Base-by-base conservation (phyloP, 2,329 filamentous ascomycete genomes). In the Cladosporium phlei region DNA sequence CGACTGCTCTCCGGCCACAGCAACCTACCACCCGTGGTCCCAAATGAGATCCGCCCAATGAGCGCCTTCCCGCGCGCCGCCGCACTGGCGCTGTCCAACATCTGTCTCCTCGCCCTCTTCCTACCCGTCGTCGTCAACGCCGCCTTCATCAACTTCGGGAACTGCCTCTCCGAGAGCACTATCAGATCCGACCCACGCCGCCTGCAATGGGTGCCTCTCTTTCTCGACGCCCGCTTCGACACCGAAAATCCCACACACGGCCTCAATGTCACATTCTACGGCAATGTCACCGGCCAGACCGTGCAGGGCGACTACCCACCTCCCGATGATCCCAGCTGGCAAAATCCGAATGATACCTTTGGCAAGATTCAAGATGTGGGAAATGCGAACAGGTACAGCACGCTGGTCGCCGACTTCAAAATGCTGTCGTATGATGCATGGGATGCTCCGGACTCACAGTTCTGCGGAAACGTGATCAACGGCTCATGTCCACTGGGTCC, bases 231-330 rank as follows among this genome's bases (percentile, higher is more conserved):
- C 47, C 69, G 71, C 16, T 95, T 95, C 71, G 47, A 55, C 20
- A 74, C 77, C 21, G 65, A 70, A 11, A 69, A 77, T 52, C 64
- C 77, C 4, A 75, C 70, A 40, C 80, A 90, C 61, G 79, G 76
- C 30, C 74, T 98, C 38, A 81, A 79, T 52, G 72, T 96, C 46
- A 93, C 82, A 1, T 78, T 95, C 37, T 97, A 88, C 72, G 91
- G 90, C 42, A 96, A 97, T 66, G 88, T 97, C 22, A 86, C 84
- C 7, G 93, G 93, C 37, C 80, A 83, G 40, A 74, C 77, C 34
- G 73, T 74, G 2, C 61, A 68, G 10, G 69, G 72, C n/a, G 50
- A 67, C 2, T 77, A 88, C 44, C 88, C 88, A 25, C 59, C 78
- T 0, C 67, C 76, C 14, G 66, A 76, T 56, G 76, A 80, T 60